phyloP scores from a whole-genome alignment of 129 eudicot species.

The Flaveria bidentis region DNA sequence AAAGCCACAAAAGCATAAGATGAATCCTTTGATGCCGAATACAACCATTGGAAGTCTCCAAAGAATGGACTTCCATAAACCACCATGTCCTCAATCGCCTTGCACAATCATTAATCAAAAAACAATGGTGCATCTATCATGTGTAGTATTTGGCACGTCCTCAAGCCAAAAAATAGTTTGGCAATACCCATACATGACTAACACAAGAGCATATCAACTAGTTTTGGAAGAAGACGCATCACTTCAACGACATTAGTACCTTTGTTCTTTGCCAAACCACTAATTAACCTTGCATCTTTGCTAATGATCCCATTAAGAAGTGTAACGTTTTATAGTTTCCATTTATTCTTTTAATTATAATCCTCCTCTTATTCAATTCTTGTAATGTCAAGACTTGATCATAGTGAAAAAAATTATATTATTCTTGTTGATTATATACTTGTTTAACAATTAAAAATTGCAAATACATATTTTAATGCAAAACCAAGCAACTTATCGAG shows the following conservation, averaged over 20 bases:
- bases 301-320: background rate
- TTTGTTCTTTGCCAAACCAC: no score
- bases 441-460: no score
- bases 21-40: background rate
- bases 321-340: no score
- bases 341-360: no score
- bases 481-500: no score
- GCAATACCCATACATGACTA: background rate
- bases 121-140: background rate
- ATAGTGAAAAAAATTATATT: no score
- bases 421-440: no score
- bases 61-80: background rate
- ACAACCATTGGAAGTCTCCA: background rate
- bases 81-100: background rate
- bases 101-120: background rate
- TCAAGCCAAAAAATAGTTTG: background rate
- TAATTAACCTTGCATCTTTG: background rate
- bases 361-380: no score
- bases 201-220: background rate
- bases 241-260: background rate
- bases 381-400: no score
- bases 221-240: background rate
- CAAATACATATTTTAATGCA: no score
- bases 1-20: constrained; percentile 3
- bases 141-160: background rate